These are phyloP conservation scores for Neonectria sp. DNA, from an alignment of 2,329 filamentous ascomycete genomes.

Conservation along the genomic window DNA sequence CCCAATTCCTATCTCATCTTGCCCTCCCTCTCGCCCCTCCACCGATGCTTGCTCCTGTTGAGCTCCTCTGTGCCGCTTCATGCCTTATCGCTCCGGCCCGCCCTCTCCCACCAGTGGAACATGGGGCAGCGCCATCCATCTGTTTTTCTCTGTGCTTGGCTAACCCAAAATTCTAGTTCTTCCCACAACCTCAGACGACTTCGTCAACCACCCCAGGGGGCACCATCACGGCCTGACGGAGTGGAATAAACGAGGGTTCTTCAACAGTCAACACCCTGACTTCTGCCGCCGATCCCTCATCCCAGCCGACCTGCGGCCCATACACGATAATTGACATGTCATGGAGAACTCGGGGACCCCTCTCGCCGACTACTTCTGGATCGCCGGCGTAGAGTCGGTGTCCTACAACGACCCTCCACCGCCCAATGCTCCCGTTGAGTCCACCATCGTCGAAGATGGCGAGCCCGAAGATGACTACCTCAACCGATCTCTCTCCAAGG, in stretches of 20 bases:
- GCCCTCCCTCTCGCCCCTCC: conserved; percentile 24
- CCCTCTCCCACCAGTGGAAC: conserved; percentile 22
- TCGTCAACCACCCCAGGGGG: conserved; percentile 18
- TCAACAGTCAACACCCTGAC: conserved; percentile 24
- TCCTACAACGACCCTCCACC: conserved; percentile 72
- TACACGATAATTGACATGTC: conserved; percentile 58
- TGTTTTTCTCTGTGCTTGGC: conserved; percentile 22
- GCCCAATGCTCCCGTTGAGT: conserved; percentile 60
- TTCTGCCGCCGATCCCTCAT: conserved; percentile 19
- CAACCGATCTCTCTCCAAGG: conserved; percentile 46
- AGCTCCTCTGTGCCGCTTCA: conserved; percentile 30
- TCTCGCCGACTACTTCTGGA: conserved; percentile 84
- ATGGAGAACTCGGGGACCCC: conserved; percentile 76
- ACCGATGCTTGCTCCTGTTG: conserved; percentile 36
- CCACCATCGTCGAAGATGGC: conserved; percentile 75
- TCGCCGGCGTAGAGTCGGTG: conserved; percentile 78
- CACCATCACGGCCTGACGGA: conserved; percentile 12
- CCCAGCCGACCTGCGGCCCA: conserved; percentile 44
- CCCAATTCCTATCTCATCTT: conserved; percentile 32
- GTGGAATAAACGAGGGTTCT: conserved; percentile 21
- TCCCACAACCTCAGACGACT: conserved; percentile 20
- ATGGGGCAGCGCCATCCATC: conserved; percentile 21
- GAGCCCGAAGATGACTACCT: conserved; percentile 65
- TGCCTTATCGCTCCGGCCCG: conserved; percentile 21
- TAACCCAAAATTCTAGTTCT: conserved; percentile 38